Evolutionary conservation across 257 asterid genomes (phyloP), one percentile per base, ranked within the genome.

Genomic region (Nicotiana sylvestris): DNA sequence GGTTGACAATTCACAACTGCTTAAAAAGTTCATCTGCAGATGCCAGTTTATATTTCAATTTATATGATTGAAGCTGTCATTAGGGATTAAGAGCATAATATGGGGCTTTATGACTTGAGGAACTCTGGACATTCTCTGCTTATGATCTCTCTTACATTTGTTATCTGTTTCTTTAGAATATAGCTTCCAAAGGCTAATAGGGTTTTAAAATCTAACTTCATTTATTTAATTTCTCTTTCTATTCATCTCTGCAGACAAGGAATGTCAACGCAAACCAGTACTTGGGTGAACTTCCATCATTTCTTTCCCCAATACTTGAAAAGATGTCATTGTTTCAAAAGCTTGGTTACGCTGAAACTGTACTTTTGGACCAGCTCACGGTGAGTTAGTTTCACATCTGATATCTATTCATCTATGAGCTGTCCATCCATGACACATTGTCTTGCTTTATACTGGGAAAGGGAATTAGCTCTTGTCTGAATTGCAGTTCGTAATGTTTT

Each of bases 201-300:
- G 43, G 2, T 72, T 43, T 72, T 72, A 74, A 43, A 21, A 74
- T 18, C 33, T 15, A 6, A 60, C 10, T 57, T 51, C 57, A 30
- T 3, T 33, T 81, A 53, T 7, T 27, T 17, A 64, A 77, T 68
- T 77, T 53, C 53, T 76, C 51, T 33, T 67, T 32, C 78, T 69
- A 43, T 32, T 74, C 37, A 3, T 25, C 74, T 30, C 86, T 80
- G 85, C 97, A 96, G 99, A 92, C 91, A 62, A 94, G 99, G 87
- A 96, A 94, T 81, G 95, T 96, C 72, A 88, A 96, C 89, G 78
- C 97, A n/a, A 90, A 84, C 82, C 88, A 88, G 56, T 90, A 90
- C 90, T 57, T 94, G 91, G 99, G 99, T 15, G 91, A 93, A 87
- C 95, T 96, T 82, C 98, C 99, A 9, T 86, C 90, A 21, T 96